A percentile compares a stretch with the other conserved stretches of the same genome.
These are phyloP conservation scores for Capniomyces stellatus DNA, from an alignment of 371 early-diverging fungal genomes.

Conservation along the genomic window DNA sequence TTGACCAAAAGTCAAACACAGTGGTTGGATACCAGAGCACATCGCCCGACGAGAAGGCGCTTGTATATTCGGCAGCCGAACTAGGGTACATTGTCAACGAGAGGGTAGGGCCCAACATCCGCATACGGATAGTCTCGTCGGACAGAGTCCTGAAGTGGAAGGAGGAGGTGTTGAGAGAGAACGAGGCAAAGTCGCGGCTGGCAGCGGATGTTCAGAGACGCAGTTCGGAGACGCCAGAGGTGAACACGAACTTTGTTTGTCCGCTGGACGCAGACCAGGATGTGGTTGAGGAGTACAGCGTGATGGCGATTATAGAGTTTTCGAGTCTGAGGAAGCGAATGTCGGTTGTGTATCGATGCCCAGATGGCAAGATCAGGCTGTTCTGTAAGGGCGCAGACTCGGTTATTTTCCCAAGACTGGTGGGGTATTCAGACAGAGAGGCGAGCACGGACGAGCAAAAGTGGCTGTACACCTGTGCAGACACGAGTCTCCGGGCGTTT, in stretches of 20 bases:
- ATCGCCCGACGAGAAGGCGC: constrained; percentile 87
- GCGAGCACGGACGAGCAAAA: constrained; percentile 12
- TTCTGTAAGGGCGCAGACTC: constrained; percentile 95
- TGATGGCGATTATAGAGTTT: constrained; percentile 64
- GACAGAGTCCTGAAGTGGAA: constrained; percentile 20
- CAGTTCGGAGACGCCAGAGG: not conserved
- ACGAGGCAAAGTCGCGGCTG: not conserved
- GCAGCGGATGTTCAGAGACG: not conserved
- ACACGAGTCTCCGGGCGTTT: constrained; percentile 32
- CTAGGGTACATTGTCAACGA: constrained; percentile 64
- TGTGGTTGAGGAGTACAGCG: constrained; percentile 22
- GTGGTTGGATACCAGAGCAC: constrained; percentile 57
- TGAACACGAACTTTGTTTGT: not conserved
- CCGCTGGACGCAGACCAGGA: constrained; percentile 5
- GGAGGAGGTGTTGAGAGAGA: not conserved
- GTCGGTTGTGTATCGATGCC: constrained; percentile 53
- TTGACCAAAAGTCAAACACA: constrained; percentile 25
- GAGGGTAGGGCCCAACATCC: constrained; percentile 32
- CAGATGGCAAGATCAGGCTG: constrained; percentile 51
- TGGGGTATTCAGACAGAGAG: not conserved
- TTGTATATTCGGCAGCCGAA: constrained; percentile 69
- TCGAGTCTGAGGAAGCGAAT: constrained; percentile 70
- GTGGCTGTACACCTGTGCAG: constrained; percentile 19
- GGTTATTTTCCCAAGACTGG: constrained; percentile 62
- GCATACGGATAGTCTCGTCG: constrained; percentile 20